These are phyloP conservation scores for Rutstroemia sydowiana DNA, from an alignment of 2,329 filamentous ascomycete species.

Conservation along the genomic window DNA sequence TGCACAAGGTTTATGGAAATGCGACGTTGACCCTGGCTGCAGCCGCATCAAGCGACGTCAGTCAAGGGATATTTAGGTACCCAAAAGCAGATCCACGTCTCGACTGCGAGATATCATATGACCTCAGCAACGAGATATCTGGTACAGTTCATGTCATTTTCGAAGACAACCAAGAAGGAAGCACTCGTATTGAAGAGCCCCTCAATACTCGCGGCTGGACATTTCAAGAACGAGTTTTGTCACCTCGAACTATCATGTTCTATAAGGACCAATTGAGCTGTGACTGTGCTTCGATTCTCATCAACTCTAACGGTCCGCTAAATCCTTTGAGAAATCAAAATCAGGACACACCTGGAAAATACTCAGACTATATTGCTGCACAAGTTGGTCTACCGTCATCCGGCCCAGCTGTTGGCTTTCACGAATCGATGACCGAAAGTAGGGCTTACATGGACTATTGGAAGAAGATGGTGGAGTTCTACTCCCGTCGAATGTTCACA, in stretches of 20 bases:
- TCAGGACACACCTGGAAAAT: background rate
- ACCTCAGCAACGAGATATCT: background rate
- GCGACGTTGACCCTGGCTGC: background rate
- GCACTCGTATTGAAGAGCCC: background rate
- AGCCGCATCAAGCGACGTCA: background rate
- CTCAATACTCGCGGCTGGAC: background rate
- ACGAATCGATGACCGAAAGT: background rate
- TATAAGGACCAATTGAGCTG: background rate
- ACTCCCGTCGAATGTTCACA: background rate
- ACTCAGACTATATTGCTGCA: conserved; percentile 1
- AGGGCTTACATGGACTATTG: background rate
- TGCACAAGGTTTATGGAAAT: background rate
- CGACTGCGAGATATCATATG: background rate
- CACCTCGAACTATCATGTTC: background rate
- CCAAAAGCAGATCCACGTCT: no score
- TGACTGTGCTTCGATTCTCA: background rate
- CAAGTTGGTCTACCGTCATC: no score
- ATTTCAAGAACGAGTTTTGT: background rate
- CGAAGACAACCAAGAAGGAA: background rate
- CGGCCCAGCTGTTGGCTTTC: background rate
- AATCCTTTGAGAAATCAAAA: background rate
- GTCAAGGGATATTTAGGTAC: background rate
- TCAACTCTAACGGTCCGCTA: background rate
- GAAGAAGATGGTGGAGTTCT: background rate
- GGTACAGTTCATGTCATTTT: background rate